Conservation (phyloP, 108 stramenopile species). For the Pseudonitzschia delicatissima region DNA sequence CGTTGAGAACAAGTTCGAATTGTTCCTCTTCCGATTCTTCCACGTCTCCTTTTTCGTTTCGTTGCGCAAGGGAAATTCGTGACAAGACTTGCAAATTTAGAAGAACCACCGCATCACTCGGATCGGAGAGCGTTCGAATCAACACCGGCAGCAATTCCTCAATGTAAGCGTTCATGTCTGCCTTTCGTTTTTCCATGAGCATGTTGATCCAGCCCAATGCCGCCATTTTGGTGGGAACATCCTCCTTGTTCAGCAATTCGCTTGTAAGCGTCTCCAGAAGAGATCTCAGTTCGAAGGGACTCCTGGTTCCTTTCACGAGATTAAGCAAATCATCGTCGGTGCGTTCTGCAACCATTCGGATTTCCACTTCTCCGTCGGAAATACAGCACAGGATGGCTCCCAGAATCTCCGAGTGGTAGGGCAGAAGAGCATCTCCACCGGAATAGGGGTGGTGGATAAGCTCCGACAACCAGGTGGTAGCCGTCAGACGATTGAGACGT, state of each 20-base stretch:
- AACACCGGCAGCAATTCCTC: conserved; percentile 86
- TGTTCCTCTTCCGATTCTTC: conserved; percentile 70
- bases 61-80: conserved; percentile 73
- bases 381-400: conserved; percentile 93
- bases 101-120: conserved; percentile 88
- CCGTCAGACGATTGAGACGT: conserved; percentile 89
- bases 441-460: conserved; percentile 90
- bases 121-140: conserved; percentile 91
- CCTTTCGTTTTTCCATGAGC: conserved; percentile 92
- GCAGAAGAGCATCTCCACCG: conserved; percentile 87
- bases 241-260: conserved; percentile 81
- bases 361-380: conserved; percentile 88
- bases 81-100: conserved; percentile 93
- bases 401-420: conserved; percentile 88
- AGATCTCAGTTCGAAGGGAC: conserved; percentile 79
- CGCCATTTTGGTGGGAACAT: conserved; percentile 95
- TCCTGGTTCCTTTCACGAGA: conserved; percentile 72
- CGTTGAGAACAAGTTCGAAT: conserved; percentile 90
- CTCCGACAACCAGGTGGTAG: conserved; percentile 94
- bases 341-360: conserved; percentile 85
- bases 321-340: conserved; percentile 85
- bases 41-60: conserved; percentile 31
- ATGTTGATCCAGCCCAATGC: conserved; percentile 95
- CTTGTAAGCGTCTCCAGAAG: conserved; percentile 85
- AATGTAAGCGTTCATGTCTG: conserved; percentile 90